Evolutionary conservation across 1,284 basidiomycete species (phyloP), one percentile per base, ranked within the genome.

Genomic region (Moesziomyces sp.): DNA sequence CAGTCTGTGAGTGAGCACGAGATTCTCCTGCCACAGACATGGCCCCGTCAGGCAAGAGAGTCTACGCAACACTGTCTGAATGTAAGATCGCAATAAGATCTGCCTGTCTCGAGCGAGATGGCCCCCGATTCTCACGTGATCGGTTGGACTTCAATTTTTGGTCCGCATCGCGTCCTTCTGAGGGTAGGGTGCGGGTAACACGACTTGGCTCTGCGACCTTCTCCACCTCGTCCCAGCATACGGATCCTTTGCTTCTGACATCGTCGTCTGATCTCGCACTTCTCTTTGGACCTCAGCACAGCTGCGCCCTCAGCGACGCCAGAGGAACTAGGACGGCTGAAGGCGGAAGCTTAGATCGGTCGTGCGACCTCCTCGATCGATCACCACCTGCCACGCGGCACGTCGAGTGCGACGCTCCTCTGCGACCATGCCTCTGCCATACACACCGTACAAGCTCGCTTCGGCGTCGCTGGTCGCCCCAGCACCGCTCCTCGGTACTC

Each of bases 361-460:
- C 38, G 38, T 18, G 16, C 38, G 38, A 40, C 18, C 14, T 18
- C 6, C 38, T 40, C 14, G 38, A 40, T 40, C 30, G 30, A 34
- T 34, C 30, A 34, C 30, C 5, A 34, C 30, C 7, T 14, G 38
- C 38, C 18, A 8, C 18, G 18, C 38, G 38, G 38, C 38, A n/a
- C 16, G 6, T n/a, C 38, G 16, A 40, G 13, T 4, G 4, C 4
- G 13, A 7, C 13, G 2, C 18, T 11, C 9, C 11, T 5, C 26
- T 34, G 28, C 19, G 23, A 38, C n/a, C 45, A 74, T 74, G 71
- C 65, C 71, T 42, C 58, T 74, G 21, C 65, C 65, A 44, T 74
- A 74, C 13, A 69, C 71, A 8, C 71, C 71, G 4, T 74, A 74
- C 51, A 64, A 69, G 52, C 71, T 74, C 16, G 65, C 71, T 1